Conservation (phyloP, 305 asterid genomes). For the Ajuga reptans region DNA sequence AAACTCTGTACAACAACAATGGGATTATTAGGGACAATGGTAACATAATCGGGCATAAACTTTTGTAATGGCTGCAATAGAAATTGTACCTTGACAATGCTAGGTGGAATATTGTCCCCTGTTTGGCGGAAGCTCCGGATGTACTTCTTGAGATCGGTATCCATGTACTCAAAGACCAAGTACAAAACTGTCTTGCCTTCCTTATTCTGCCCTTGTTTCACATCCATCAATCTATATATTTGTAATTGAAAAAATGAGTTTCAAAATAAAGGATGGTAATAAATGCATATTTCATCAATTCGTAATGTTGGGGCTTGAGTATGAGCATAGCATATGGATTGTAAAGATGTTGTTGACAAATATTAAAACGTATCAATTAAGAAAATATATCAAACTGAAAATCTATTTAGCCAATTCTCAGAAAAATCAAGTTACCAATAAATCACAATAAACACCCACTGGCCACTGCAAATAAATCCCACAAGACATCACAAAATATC, state of each 20-base stretch:
- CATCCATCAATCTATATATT: constrained; percentile 67
- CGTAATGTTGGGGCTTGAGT: background rate
- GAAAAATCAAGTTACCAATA: background rate
- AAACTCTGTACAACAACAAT: constrained; percentile 43
- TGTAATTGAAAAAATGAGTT: background rate
- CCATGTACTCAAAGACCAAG: constrained; percentile 94
- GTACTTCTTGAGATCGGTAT: constrained; percentile 83
- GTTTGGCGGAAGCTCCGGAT: constrained; percentile 61
- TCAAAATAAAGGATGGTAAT: background rate
- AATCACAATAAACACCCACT: background rate
- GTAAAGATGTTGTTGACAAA: too few species aligned
- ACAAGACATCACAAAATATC: background rate
- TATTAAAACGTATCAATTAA: too few species aligned
- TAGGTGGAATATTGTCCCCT: constrained; percentile 43
- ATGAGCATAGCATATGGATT: background rate
- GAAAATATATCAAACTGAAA: too few species aligned
- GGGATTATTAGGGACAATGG: background rate
- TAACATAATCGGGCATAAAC: background rate
- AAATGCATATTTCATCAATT: background rate
- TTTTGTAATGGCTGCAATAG: background rate
- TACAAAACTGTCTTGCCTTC: constrained; percentile 90
- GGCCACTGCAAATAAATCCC: background rate
- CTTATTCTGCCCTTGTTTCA: constrained; percentile 81
- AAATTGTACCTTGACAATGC: constrained; percentile 49
- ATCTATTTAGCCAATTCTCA: too few species aligned